Conservation (phyloP, 805 yeast species). For the Zygoascus ofunaensis region DNA sequence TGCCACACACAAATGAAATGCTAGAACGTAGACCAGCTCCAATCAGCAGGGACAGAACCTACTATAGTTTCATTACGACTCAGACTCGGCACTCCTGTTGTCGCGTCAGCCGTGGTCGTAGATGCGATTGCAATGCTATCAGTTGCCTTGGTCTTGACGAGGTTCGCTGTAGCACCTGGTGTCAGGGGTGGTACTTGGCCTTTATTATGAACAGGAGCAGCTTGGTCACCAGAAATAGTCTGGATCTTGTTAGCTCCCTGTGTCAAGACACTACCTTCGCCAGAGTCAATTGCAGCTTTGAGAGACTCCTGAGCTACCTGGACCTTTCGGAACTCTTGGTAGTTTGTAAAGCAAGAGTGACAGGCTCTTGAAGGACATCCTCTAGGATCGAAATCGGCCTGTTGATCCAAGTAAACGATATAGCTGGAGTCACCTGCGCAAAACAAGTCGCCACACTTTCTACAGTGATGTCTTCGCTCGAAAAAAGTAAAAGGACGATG, state of each 20-base stretch:
- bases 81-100: neutral
- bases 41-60: slow-evolving; percentile 58
- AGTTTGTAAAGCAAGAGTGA: slow-evolving; percentile 53
- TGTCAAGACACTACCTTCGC: neutral
- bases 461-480: slow-evolving; percentile 76
- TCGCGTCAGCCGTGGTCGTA: neutral
- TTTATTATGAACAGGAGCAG: neutral
- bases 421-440: slow-evolving; percentile 59
- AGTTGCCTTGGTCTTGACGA: too few species aligned
- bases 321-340: slow-evolving; percentile 18
- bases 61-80: slow-evolving; percentile 25
- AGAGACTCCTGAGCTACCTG: neutral
- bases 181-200: too few species aligned
- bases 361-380: slow-evolving; percentile 67
- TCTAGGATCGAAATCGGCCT: slow-evolving; percentile 46
- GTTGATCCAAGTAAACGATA: slow-evolving; percentile 45
- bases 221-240: neutral
- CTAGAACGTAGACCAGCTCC: slow-evolving; percentile 72
- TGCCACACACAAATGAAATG: neutral
- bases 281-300: neutral
- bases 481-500: slow-evolving; percentile 59
- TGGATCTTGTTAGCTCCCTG: neutral
- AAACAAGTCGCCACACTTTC: slow-evolving; percentile 75
- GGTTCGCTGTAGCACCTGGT: too few species aligned
- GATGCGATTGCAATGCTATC: neutral